Evolutionary conservation across 108 stramenopile genomes (phyloP).

Genomic region (Nannochloropsis gaditana): DNA sequence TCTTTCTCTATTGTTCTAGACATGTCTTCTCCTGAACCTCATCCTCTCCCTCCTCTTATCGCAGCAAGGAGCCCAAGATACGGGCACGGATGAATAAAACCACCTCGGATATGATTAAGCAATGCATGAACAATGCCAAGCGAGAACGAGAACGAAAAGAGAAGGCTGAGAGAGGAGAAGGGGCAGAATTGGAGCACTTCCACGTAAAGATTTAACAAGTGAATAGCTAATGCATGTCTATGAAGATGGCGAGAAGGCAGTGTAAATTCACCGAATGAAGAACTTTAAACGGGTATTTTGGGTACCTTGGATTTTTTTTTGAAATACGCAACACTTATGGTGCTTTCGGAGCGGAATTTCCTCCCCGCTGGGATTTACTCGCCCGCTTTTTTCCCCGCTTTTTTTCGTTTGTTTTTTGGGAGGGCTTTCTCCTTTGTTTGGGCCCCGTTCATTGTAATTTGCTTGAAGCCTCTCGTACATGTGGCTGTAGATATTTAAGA

Average conservation of each 20-base stretch:
- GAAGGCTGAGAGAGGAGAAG: neutral
- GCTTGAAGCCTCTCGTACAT: no score
- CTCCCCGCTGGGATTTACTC: no score
- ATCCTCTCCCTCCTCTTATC: neutral
- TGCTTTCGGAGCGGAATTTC: no score
- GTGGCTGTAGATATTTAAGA: no score
- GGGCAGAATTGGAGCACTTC: neutral
- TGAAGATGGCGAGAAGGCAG: neutral
- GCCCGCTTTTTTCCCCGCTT: no score
- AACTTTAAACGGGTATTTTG: no score
- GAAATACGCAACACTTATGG: no score
- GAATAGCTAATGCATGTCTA: no score
- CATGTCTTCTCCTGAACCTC: neutral
- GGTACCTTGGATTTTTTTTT: no score
- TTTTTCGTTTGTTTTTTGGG: no score
- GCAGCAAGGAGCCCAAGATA: neutral
- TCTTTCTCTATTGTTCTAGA: neutral
- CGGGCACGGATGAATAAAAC: constrained; percentile 6
- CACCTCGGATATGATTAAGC: constrained; percentile 3
- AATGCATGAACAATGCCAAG: constrained; percentile 1
- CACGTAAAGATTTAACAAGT: neutral
- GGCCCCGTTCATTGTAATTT: no score
- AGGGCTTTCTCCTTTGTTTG: no score
- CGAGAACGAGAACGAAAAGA: constrained; percentile 14
- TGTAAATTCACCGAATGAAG: neutral